phyloP scores from a whole-genome alignment of 176 grass and related monocot genomes.

The Themeda triandra region DNA sequence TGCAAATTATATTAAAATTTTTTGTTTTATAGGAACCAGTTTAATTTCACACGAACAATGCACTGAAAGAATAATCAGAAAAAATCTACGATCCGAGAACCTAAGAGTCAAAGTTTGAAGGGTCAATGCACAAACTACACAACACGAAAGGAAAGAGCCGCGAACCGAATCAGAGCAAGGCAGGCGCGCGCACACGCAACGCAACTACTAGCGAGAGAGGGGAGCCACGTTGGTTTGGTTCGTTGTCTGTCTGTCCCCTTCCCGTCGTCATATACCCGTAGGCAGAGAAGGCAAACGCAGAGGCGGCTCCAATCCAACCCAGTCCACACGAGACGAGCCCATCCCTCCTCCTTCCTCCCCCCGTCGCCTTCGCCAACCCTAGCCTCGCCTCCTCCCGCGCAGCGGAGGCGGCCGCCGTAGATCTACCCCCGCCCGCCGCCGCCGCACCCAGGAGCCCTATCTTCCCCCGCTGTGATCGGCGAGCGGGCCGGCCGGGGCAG shows the following conservation, averaged over 20 bases:
- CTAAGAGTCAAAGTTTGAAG: no score
- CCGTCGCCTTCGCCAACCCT: conserved; percentile 25
- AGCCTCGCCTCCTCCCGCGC: background rate
- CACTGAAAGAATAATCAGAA: no score
- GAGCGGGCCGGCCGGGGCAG: background rate
- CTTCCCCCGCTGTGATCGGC: conserved; percentile 5
- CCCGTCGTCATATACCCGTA: background rate
- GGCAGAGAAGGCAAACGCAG: background rate
- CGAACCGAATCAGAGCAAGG: no score
- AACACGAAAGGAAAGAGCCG: no score
- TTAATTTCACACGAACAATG: no score
- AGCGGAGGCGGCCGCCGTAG: background rate
- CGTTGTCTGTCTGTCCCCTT: background rate
- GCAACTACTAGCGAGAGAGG: no score
- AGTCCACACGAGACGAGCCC: background rate
- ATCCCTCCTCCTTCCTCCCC: background rate
- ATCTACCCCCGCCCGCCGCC: background rate
- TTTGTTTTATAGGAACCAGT: no score
- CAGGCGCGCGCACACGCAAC: no score
- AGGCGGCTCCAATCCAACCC: background rate
- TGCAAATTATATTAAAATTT: no score
- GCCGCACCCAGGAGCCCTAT: conserved; percentile 19
- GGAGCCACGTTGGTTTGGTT: background rate
- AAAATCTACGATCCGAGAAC: no score
- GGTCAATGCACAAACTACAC: no score